Conservation (phyloP, 805 yeast species). For the Yarrowia keelungensis region DNA sequence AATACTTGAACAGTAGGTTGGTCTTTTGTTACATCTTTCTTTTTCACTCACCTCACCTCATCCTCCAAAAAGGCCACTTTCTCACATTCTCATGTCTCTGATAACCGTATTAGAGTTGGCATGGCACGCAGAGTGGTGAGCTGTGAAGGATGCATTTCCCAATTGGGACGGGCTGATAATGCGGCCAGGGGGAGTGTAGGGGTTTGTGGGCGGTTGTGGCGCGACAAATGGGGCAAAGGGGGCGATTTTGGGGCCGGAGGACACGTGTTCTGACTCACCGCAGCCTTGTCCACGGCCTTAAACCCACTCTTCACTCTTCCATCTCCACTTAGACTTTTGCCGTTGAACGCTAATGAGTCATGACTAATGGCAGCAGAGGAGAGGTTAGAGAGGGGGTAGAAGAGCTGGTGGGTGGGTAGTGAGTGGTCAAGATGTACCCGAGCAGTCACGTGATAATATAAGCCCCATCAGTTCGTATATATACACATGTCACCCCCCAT, state of each 20-base stretch:
- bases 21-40: no score
- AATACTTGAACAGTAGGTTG: no score
- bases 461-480: no score
- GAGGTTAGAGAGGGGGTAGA: no score
- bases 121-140: neutral
- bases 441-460: neutral
- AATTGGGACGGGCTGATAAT: slow-evolving; percentile 6
- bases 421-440: no score
- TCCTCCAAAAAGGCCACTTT: no score
- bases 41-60: no score
- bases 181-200: neutral
- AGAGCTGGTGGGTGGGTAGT: no score
- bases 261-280: neutral
- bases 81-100: neutral
- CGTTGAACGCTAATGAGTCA: slow-evolving; percentile 31
- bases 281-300: neutral
- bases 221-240: neutral
- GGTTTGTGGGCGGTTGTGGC: neutral
- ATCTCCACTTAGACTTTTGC: slow-evolving; percentile 11
- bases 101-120: slow-evolving; percentile 25
- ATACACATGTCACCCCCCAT: no score
- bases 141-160: slow-evolving; percentile 30
- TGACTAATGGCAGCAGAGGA: neutral
- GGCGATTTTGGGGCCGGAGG: neutral
- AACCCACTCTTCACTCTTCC: slow-evolving; percentile 11